phyloP scores from a whole-genome alignment of 108 stramenopile genomes.

The Nannochloropsis gaditana region DNA sequence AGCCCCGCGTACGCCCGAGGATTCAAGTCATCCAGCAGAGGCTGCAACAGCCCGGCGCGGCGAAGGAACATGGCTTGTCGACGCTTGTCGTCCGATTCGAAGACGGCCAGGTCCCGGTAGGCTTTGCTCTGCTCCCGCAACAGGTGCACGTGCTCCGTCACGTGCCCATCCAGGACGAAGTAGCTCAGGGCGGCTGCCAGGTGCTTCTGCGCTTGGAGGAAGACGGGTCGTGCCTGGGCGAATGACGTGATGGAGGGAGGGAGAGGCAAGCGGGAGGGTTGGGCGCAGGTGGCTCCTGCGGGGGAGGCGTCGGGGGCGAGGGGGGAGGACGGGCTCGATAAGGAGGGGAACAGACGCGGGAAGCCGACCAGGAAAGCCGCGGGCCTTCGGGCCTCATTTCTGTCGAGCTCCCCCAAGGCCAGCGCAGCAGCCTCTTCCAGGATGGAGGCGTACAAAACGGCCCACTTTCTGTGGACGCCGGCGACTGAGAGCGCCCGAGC shows the following conservation, averaged over 20 bases:
- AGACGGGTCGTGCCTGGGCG: neutral
- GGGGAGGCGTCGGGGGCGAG: neutral
- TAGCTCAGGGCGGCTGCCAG: constrained; percentile 29
- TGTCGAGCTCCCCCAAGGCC: neutral
- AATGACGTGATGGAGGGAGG: neutral
- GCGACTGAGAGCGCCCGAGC: neutral
- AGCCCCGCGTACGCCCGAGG: constrained; percentile 27
- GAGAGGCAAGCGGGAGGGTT: neutral
- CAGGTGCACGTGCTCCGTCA: constrained; percentile 34
- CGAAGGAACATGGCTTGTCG: constrained; percentile 34
- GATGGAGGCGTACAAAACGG: neutral
- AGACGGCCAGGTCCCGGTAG: constrained; percentile 26
- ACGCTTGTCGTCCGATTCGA: constrained; percentile 32
- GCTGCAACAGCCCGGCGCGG: constrained; percentile 25
- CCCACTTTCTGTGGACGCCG: neutral
- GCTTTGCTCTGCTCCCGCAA: constrained; percentile 28
- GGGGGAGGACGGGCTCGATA: neutral
- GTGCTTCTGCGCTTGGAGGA: constrained; percentile 28
- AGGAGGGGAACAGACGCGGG: neutral
- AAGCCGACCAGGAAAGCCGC: neutral
- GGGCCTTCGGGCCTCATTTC: neutral
- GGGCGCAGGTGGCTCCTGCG: neutral
- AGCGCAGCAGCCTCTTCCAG: neutral
- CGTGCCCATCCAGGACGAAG: constrained; percentile 36
- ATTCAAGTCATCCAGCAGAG: constrained; percentile 27